Evolutionary conservation across 2,329 filamentous ascomycete species (phyloP), one percentile per base, ranked within the genome.

Genomic region (Trichoderma pleuroti): DNA sequence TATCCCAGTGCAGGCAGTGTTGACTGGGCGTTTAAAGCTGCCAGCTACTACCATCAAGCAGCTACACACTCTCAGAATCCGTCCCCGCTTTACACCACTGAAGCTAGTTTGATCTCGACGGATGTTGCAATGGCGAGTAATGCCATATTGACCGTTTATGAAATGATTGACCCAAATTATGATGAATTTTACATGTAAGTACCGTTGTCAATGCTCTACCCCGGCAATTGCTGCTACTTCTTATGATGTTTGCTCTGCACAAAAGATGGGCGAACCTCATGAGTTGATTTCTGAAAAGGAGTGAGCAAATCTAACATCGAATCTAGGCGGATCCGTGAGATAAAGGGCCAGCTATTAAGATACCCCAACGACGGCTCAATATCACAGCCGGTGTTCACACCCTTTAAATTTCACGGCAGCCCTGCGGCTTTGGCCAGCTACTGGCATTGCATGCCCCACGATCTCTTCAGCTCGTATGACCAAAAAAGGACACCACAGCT

Each of bases 11-110:
- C 64, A 32, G 32, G 52, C 5, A 52, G 59, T 21, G 64, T 59
- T 16, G 64, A 67, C 52, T 67, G 64, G 64, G 64, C 64, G 6
- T 67, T 67, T 26, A 67, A 67, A 30, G 64, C 64, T 46, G 64
- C 64, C 18, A 67, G 57, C 34, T 67, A 67, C 11, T 59, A 67
- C 39, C 64, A 67, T 14, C 64, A 32, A 24, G 64, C 64, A 42
- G 14, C 18, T 66, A 42, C 49, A 57, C 16, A 30, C 32, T 42
- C 49, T n/a, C 49, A 46, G 9, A 0, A 21, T 9, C 4, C n/a
- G 4, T 46, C 42, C 4, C n/a, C 36, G 18, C 49, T 59, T 18
- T 57, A 67, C 52, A 36, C n/a, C 7, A 26, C 30, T 14, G 61
- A 16, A 26, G n/a, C 24, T 30, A 32, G 24, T 21, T 46, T 12